Percentiles rank a stretch among this genome's conserved stretches.
Evolutionary conservation across 2,329 filamentous ascomycete genomes (phyloP).

Genomic region (Neopestalotiopsis rosae): DNA sequence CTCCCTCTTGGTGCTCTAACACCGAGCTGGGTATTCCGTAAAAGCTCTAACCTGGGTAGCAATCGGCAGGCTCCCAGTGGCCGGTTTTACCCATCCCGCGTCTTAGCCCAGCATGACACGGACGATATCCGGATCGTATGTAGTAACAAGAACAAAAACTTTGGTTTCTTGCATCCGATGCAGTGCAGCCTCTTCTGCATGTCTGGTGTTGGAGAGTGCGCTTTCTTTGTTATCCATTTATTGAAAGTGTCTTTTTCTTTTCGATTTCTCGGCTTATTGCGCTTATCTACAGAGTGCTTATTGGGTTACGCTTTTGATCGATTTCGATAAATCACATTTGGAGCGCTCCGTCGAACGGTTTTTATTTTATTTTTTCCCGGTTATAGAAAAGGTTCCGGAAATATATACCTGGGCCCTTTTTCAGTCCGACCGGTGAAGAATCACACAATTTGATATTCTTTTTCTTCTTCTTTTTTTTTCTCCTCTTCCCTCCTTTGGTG

Average conservation of each 20-base stretch:
- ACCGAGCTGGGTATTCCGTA: too few relatives aligned
- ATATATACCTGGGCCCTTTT: neutral
- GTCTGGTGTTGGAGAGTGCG: neutral
- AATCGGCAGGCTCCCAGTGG: neutral
- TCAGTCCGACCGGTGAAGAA: slow-evolving; percentile 4
- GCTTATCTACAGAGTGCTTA: too few relatives aligned
- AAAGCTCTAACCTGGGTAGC: neutral
- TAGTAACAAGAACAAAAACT: neutral
- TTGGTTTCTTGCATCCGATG: neutral
- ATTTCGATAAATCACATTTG: too few relatives aligned
- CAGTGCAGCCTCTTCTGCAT: too few relatives aligned
- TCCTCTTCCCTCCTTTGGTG: neutral
- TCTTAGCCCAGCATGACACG: slow-evolving; percentile 6
- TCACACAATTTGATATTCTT: neutral
- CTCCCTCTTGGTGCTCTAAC: too few relatives aligned
- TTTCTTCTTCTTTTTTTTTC: neutral
- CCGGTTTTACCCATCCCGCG: neutral
- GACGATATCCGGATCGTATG: neutral
- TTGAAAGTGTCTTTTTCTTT: too few relatives aligned
- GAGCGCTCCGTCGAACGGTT: too few relatives aligned
- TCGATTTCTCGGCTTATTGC: too few relatives aligned
- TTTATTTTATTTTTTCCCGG: neutral
- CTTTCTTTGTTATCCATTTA: too few relatives aligned
- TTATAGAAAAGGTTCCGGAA: neutral
- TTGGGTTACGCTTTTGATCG: too few relatives aligned